phyloP scores from a whole-genome alignment of 306 rosid genomes.

The Begonia masoniana region DNA sequence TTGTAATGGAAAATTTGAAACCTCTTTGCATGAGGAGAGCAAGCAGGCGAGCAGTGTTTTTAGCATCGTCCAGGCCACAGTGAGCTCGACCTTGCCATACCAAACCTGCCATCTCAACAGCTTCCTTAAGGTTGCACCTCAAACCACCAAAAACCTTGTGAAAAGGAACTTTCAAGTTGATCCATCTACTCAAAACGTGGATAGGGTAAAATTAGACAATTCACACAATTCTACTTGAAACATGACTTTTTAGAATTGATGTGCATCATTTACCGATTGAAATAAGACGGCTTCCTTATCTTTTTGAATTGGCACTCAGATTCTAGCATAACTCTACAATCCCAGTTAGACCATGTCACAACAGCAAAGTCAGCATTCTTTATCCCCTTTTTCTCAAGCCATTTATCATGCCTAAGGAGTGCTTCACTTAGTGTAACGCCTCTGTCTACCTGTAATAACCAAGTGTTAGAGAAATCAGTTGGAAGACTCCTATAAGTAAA shows the following conservation, averaged over 20 bases:
- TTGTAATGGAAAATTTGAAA: conserved; percentile 65
- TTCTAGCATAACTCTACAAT: conserved; percentile 87
- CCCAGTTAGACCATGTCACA: conserved; percentile 97
- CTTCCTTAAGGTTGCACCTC: conserved; percentile 85
- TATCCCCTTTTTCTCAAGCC: conserved; percentile 93
- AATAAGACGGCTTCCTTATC: conserved; percentile 82
- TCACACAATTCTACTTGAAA: too few species aligned
- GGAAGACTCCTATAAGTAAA: neutral
- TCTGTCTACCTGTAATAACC: conserved; percentile 65
- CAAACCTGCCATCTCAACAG: conserved; percentile 79
- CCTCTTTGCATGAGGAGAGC: conserved; percentile 68
- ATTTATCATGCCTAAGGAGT: conserved; percentile 86
- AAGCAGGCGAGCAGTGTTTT: conserved; percentile 75
- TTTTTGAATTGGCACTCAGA: conserved; percentile 92
- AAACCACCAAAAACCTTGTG: conserved; percentile 64
- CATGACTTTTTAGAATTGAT: neutral
- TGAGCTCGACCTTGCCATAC: conserved; percentile 92
- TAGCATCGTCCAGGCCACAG: conserved; percentile 91
- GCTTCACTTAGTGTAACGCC: conserved; percentile 85
- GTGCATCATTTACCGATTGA: conserved; percentile 52
- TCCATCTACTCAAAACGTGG: conserved; percentile 49
- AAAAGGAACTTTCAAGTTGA: conserved; percentile 79
- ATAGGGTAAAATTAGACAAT: conserved; percentile 1
- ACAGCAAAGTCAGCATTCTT: conserved; percentile 81
- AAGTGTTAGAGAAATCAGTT: conserved; percentile 1